Conservation (phyloP, 1,139 yeast species). For the Nematodospora anomalae region DNA sequence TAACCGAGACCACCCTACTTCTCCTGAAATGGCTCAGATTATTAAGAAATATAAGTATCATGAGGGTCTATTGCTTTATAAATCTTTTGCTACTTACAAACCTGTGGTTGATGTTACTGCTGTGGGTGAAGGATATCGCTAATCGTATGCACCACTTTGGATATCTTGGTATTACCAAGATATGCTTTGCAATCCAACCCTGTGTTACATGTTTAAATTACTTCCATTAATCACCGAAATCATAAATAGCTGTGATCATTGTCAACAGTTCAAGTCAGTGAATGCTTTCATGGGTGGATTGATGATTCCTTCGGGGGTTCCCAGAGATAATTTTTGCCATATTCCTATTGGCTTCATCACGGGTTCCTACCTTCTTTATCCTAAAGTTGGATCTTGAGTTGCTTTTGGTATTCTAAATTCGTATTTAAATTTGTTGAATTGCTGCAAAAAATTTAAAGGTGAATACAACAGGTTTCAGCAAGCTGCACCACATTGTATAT, state of each 20-base stretch:
- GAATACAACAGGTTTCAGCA: no score
- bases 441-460: no score
- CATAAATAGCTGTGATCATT: not conserved
- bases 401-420: no score
- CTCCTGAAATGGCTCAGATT: not conserved
- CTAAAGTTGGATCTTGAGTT: no score
- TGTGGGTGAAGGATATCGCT: not conserved
- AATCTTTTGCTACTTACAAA: no score
- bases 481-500: no score
- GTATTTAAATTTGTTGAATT: no score
- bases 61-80: conserved; percentile 1
- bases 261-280: not conserved
- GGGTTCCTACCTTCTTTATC: no score
- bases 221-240: not conserved
- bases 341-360: conserved; percentile 3
- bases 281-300: not conserved
- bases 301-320: conserved; percentile 1
- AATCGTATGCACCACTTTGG: not conserved
- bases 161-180: conserved; percentile 1
- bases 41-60: not conserved
- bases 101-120: not conserved
- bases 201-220: no score
- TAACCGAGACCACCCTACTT: not conserved
- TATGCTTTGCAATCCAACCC: no score
- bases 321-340: not conserved